Evolutionary conservation across 352 stramenopile species (phyloP).

Genomic region (Globisporangium radiosum): DNA sequence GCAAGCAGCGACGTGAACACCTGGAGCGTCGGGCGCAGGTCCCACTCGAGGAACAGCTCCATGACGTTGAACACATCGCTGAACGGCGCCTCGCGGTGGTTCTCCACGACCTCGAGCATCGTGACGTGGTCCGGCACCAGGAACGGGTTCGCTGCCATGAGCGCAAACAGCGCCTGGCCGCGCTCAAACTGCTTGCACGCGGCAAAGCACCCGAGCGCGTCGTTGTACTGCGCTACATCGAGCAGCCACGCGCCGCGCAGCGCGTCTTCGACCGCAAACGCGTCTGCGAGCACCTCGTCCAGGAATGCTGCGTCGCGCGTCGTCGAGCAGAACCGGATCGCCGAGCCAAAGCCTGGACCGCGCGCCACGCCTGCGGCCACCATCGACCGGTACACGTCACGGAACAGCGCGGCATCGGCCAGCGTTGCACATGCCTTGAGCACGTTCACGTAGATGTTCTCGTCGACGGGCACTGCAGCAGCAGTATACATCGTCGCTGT

Average conservation of each 20-base stretch:
- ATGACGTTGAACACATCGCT: slow-evolving; percentile 63
- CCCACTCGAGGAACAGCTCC: slow-evolving; percentile 58
- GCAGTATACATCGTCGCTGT: no score
- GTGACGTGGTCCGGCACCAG: slow-evolving; percentile 59
- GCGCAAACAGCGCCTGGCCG: slow-evolving; percentile 56
- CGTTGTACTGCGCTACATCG: slow-evolving; percentile 68
- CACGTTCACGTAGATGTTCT: slow-evolving; percentile 79
- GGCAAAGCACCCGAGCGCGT: slow-evolving; percentile 64
- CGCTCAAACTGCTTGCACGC: slow-evolving; percentile 34
- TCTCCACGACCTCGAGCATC: slow-evolving; percentile 77
- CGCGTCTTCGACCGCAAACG: slow-evolving; percentile 37
- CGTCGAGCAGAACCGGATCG: slow-evolving; percentile 57
- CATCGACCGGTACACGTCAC: slow-evolving; percentile 54
- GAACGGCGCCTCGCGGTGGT: slow-evolving; percentile 48
- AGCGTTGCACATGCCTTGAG: slow-evolving; percentile 43
- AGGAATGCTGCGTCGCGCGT: slow-evolving; percentile 43
- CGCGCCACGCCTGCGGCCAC: slow-evolving; percentile 34
- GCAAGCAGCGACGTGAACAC: slow-evolving; percentile 73
- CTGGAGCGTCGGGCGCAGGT: slow-evolving; percentile 49
- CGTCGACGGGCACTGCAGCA: slow-evolving; percentile 25
- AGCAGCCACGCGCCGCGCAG: slow-evolving; percentile 44
- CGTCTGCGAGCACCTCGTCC: slow-evolving; percentile 52
- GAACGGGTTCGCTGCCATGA: slow-evolving; percentile 49
- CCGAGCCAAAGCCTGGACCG: slow-evolving; percentile 56
- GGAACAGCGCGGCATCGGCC: slow-evolving; percentile 34